Evolutionary conservation across 169 alveolate genomes (phyloP), one percentile per base, ranked within the genome.

Genomic region (Plasmodium sp.): DNA sequence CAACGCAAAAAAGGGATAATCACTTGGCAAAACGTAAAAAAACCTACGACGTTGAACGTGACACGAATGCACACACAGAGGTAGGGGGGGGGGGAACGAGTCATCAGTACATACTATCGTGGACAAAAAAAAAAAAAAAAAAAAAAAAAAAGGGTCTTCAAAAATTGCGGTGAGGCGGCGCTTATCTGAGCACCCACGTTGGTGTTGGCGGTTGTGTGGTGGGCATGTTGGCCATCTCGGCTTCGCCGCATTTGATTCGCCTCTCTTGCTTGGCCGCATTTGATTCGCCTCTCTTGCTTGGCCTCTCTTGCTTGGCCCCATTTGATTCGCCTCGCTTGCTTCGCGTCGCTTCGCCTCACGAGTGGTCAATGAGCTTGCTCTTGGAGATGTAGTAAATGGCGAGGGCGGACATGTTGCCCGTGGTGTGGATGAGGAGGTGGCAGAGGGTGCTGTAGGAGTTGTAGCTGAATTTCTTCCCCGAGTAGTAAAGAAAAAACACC

Each of bases 1-100:
- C 80, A 22, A 41, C 92, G 39, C 54, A 86, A 94, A 80, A 88
- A 95, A n/a, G 91, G 82, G 16, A 94, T 95, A 31, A 90, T 67
- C 33, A 1, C 62, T 14, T 12, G 1, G 62, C 16, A 67, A 67
- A 67, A 67, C 34, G 27, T 67, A 67, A 67, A 67, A 67, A 67
- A 67, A 67, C 33, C 14, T 27, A 67, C 33, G 7, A 16, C 16
- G 3, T 27, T 0, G 39, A 18, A 67, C 0, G n/a, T 27, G n/a
- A 9, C 39, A 31, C 39, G 12, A 18, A 67, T 3, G 12, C 77
- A 67, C 39, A 67, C 62, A 51, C 62, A 51, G 27, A 5, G 62
- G 16, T 9, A 12, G 62, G 27, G 62, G 7, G 27, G 27, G 27
- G 1, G 3, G 62, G 62, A 16, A 51, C 9, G n/a, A 48, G 12